Percentiles rank a stretch among this genome's conserved stretches.
These are phyloP conservation scores for Vigna unguiculata DNA, from an alignment of 306 rosid species.

Conservation along the genomic window DNA sequence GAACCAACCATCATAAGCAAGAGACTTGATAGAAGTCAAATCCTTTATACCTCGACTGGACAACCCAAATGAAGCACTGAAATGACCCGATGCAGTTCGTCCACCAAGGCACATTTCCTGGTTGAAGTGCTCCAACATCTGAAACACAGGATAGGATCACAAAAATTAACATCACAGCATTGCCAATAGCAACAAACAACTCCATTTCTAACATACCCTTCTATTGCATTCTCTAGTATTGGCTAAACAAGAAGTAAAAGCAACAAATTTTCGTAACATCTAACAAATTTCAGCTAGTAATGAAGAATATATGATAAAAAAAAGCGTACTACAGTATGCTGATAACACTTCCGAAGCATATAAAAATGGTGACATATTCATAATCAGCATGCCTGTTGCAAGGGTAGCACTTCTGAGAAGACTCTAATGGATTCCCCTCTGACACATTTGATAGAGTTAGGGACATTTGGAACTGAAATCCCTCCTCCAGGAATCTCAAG, in stretches of 20 bases:
- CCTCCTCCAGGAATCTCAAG: constrained; percentile 80
- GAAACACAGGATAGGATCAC: constrained; percentile 27
- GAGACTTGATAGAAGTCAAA: constrained; percentile 72
- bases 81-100: constrained; percentile 78
- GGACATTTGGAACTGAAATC: constrained; percentile 64
- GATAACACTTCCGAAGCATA: not conserved
- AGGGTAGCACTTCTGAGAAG: constrained; percentile 73
- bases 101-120: constrained; percentile 72
- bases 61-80: constrained; percentile 81
- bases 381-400: constrained; percentile 60
- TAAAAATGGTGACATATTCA: not conserved
- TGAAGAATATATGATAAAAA: not conserved
- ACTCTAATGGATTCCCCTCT: constrained; percentile 73
- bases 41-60: constrained; percentile 70
- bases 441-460: constrained; percentile 71
- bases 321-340: not conserved
- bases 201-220: not conserved
- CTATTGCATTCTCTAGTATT: not conserved
- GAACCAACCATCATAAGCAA: constrained; percentile 89
- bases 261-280: not conserved
- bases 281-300: not conserved
- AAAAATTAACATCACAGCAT: not conserved
- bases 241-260: not conserved
- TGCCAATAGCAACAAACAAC: not conserved
- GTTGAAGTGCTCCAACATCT: constrained; percentile 95